A percentile compares a stretch with the other conserved stretches of the same genome.
phyloP scores from a whole-genome alignment of 345 rosid genomes.

The Linum usitatissimum region DNA sequence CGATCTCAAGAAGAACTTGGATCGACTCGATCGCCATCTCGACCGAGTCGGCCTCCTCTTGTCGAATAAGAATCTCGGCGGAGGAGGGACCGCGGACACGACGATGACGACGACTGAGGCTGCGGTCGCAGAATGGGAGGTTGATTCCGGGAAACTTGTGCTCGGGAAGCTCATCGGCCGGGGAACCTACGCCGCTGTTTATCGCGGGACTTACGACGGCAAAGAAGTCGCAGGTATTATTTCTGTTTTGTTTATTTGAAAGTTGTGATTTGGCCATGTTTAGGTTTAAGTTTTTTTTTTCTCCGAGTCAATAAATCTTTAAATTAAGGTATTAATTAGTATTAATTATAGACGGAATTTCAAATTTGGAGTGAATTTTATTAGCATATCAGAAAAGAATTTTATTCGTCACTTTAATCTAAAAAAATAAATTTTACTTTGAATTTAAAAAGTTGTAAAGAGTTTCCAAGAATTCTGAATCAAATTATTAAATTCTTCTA shows the following conservation, averaged over 20 bases:
- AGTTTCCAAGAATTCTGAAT: too few relatives aligned
- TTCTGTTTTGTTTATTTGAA: neutral
- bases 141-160: neutral
- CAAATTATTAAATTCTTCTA: too few relatives aligned
- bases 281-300: too few relatives aligned
- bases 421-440: too few relatives aligned
- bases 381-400: too few relatives aligned
- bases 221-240: neutral
- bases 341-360: too few relatives aligned
- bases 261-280: neutral
- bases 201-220: neutral
- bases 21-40: neutral
- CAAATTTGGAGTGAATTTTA: too few relatives aligned
- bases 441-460: too few relatives aligned
- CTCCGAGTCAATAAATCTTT: too few relatives aligned
- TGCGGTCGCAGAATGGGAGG: neutral
- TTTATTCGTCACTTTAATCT: too few relatives aligned
- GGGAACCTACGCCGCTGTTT: neutral
- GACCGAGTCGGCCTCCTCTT: neutral
- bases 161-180: neutral
- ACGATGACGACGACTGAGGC: neutral
- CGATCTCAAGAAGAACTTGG: neutral
- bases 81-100: neutral
- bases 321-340: too few relatives aligned
- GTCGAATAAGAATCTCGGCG: neutral